A percentile compares a stretch with the other conserved stretches of the same genome.
phyloP scores from a whole-genome alignment of 2,329 filamentous ascomycete genomes.

The Beauveria medogensis region DNA sequence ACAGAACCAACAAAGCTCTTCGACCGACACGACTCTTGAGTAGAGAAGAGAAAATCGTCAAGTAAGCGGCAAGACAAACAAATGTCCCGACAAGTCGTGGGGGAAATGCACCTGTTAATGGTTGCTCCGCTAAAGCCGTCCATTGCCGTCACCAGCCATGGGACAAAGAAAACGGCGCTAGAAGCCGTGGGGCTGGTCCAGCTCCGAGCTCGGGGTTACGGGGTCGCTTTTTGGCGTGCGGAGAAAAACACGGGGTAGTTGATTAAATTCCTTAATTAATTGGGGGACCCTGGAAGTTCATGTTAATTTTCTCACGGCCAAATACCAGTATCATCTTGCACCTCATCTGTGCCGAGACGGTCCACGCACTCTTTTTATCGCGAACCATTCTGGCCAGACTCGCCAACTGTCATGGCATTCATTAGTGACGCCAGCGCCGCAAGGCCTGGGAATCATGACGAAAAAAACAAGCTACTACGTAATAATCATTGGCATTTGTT shows the following conservation, averaged over 20 bases:
- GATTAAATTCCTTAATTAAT: too few species aligned
- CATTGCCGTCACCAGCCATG: slow-evolving; percentile 24
- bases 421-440: neutral
- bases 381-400: too few species aligned
- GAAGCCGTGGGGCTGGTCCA: neutral
- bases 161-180: neutral
- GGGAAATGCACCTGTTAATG: slow-evolving; percentile 18
- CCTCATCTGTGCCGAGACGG: too few species aligned
- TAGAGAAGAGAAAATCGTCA: neutral
- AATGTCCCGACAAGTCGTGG: slow-evolving; percentile 9
- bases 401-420: neutral
- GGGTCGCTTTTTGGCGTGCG: neutral
- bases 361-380: too few species aligned
- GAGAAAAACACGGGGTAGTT: slow-evolving; percentile 5
- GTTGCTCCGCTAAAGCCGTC: slow-evolving; percentile 24
- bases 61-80: neutral
- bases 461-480: neutral
- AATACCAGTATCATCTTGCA: too few species aligned
- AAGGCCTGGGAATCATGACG: neutral
- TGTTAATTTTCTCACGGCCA: too few species aligned
- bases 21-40: neutral
- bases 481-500: too few species aligned
- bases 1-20: neutral
- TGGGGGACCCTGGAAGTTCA: too few species aligned
- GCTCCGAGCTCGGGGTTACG: neutral